phyloP scores from a whole-genome alignment of 1,284 basidiomycete genomes.

The Puccinia polysora region DNA sequence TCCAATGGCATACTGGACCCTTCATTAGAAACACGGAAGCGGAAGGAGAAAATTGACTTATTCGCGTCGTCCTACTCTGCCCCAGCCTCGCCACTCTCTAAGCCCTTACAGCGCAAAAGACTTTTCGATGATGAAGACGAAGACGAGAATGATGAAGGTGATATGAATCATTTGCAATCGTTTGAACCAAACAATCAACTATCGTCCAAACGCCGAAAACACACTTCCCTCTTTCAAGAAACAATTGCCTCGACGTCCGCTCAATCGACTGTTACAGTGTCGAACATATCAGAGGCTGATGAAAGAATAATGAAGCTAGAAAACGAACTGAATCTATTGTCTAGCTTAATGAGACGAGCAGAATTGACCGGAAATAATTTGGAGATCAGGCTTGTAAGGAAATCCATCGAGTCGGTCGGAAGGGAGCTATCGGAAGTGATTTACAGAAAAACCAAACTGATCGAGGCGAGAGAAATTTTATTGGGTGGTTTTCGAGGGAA shows the following conservation, averaged over 20 bases:
- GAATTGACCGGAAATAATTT: constrained; percentile 83
- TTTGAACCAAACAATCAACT: background rate
- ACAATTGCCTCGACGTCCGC: constrained; percentile 21
- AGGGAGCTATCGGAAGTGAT: constrained; percentile 75
- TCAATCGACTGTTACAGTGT: constrained; percentile 57
- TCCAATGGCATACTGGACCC: constrained; percentile 4
- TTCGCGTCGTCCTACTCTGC: constrained; percentile 7
- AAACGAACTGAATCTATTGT: constrained; percentile 74
- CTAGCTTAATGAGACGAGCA: constrained; percentile 82
- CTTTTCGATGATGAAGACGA: constrained; percentile 38
- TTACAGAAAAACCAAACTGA: constrained; percentile 85
- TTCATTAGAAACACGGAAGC: background rate
- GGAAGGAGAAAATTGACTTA: background rate
- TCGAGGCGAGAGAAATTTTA: constrained; percentile 70
- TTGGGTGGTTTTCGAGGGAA: constrained; percentile 73
- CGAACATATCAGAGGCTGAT: constrained; percentile 70
- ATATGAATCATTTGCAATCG: background rate
- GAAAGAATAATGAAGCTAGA: constrained; percentile 71
- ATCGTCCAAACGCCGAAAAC: background rate
- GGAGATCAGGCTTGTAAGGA: constrained; percentile 74
- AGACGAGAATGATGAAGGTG: constrained; percentile 20
- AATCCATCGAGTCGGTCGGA: constrained; percentile 72
- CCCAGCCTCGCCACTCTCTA: background rate
- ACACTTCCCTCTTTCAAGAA: background rate
- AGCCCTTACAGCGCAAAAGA: constrained; percentile 24